Evolutionary conservation across 2,329 filamentous ascomycete species (phyloP).

Genomic region (Exophiala oligosperma): DNA sequence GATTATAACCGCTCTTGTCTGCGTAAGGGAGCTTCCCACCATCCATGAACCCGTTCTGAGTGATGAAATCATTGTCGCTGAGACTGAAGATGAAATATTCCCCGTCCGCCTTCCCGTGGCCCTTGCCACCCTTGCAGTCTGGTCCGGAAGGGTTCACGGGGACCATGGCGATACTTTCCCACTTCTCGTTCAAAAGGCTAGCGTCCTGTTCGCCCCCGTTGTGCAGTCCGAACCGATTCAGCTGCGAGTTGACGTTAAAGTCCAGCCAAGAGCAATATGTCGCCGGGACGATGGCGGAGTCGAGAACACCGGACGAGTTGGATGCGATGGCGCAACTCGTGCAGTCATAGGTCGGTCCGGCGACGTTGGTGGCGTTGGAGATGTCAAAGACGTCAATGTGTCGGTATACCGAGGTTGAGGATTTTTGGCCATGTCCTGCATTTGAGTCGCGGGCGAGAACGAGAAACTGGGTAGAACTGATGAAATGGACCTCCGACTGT

Average conservation of each 20-base stretch:
- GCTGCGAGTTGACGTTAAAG: conserved; percentile 65
- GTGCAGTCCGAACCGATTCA: conserved; percentile 65
- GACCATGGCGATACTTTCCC: conserved; percentile 67
- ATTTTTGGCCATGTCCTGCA: conserved; percentile 58
- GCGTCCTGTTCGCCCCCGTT: conserved; percentile 65
- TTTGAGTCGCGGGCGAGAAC: conserved; percentile 64
- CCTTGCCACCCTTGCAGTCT: conserved; percentile 11
- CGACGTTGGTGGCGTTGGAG: conserved; percentile 61
- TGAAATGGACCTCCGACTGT: conserved; percentile 68
- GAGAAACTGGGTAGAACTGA: conserved; percentile 65
- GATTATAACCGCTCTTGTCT: conserved; percentile 57
- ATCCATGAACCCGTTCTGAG: conserved; percentile 64
- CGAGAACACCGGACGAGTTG: conserved; percentile 51
- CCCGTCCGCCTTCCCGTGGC: conserved; percentile 40
- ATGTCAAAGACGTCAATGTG: conserved; percentile 71
- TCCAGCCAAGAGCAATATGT: conserved; percentile 67
- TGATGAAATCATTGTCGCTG: conserved; percentile 75
- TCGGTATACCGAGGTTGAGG: conserved; percentile 61
- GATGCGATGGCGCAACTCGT: conserved; percentile 47
- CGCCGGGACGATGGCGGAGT: conserved; percentile 56
- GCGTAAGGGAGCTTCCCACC: conserved; percentile 56
- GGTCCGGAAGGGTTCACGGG: conserved; percentile 51
- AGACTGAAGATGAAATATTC: conserved; percentile 69
- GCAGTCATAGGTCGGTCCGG: conserved; percentile 43
- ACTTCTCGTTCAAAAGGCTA: conserved; percentile 70